These are phyloP conservation scores for Sphagnum fallax DNA, from an alignment of 228 moss, liverwort and hornwort species.

Conservation along the genomic window DNA sequence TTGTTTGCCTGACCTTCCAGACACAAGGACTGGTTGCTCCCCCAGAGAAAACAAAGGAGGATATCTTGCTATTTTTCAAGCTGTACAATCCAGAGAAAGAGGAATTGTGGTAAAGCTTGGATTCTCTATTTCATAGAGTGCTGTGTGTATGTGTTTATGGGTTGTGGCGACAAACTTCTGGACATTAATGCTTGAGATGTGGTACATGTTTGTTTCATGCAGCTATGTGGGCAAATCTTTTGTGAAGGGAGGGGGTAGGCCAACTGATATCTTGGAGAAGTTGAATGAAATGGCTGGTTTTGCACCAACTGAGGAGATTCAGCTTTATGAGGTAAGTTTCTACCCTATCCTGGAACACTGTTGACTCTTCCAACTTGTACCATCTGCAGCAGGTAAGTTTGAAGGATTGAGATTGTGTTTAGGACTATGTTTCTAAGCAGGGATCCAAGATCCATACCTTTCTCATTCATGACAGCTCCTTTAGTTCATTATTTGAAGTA, in stretches of 20 bases:
- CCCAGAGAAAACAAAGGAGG: slow-evolving; percentile 85
- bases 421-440: too few species aligned
- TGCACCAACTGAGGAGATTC: slow-evolving; percentile 73
- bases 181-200: not conserved
- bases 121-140: not conserved
- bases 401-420: too few species aligned
- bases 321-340: slow-evolving; percentile 74
- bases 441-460: too few species aligned
- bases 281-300: slow-evolving; percentile 97
- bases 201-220: slow-evolving; percentile 4
- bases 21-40: slow-evolving; percentile 47
- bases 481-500: too few species aligned
- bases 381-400: not conserved
- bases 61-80: slow-evolving; percentile 94
- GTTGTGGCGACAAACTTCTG: not conserved
- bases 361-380: not conserved
- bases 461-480: too few species aligned
- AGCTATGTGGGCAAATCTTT: slow-evolving; percentile 97
- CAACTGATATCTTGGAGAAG: slow-evolving; percentile 85
- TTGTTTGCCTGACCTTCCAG: slow-evolving; percentile 18
- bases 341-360: not conserved
- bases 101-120: slow-evolving; percentile 61
- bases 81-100: slow-evolving; percentile 88
- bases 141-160: not conserved
- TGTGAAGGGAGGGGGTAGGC: slow-evolving; percentile 88